phyloP scores from a whole-genome alignment of 2,329 filamentous ascomycete species.

The Cercospora sp. region DNA sequence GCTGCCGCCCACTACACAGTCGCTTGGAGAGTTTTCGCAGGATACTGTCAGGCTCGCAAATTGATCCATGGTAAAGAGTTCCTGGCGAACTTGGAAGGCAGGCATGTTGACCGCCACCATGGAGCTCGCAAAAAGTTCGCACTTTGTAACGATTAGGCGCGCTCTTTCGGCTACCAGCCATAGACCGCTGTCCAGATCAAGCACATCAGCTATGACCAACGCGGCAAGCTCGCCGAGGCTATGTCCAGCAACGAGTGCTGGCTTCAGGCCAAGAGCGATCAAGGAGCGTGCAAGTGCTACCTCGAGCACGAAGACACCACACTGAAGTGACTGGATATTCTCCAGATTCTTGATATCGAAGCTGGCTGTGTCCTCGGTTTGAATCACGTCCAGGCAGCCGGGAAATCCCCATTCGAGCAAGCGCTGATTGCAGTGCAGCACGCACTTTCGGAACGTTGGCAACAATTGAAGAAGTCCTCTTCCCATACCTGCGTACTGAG shows the following conservation, averaged over 20 bases:
- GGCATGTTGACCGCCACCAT: conserved; percentile 20
- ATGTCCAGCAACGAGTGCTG: conserved; percentile 29
- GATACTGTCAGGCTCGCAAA: conserved; percentile 8
- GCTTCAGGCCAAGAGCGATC: conserved; percentile 3
- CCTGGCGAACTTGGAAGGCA: conserved; percentile 1
- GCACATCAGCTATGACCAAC: conserved; percentile 16
- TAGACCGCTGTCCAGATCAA: conserved; percentile 10
- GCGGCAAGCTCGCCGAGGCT: conserved; percentile 22
- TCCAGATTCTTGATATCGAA: not conserved
- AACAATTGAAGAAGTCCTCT: conserved; percentile 8
- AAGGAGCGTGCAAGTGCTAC: conserved; percentile 12
- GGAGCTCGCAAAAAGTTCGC: conserved; percentile 9
- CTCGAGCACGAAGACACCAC: conserved; percentile 13
- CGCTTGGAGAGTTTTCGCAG: conserved; percentile 16
- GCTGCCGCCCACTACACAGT: conserved; percentile 15
- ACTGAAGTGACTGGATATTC: conserved; percentile 13
- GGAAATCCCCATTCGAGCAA: conserved; percentile 8
- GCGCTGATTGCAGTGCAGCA: conserved; percentile 11
- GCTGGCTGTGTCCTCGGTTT: not conserved
- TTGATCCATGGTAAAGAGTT: not conserved
- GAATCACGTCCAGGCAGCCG: conserved; percentile 7
- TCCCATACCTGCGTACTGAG: conserved; percentile 19
- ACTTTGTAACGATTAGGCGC: conserved; percentile 11
- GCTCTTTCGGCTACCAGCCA: conserved; percentile 17
- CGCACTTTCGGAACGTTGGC: conserved; percentile 5